Percentiles rank a stretch among this genome's conserved stretches.
Conservation (phyloP, 2,329 filamentous ascomycete genomes). For the Myriangium duriaei region DNA sequence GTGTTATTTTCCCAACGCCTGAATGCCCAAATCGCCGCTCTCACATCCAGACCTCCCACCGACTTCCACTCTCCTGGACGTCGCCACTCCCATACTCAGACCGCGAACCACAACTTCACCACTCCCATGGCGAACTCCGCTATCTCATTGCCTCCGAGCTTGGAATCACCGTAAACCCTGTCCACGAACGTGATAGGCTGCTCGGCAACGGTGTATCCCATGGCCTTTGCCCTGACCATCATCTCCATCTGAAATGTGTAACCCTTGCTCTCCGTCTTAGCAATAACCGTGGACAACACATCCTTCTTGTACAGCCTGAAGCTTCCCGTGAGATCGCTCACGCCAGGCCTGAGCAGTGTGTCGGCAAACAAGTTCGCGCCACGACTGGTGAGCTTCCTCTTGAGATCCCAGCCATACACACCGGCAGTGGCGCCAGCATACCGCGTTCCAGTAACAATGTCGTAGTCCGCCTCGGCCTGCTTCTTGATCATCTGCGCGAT, state of each 20-base stretch:
- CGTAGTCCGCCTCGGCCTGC: slow-evolving; percentile 68
- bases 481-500: slow-evolving; percentile 83
- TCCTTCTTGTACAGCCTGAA: slow-evolving; percentile 90
- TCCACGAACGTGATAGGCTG: slow-evolving; percentile 96
- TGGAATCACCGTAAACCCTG: slow-evolving; percentile 86
- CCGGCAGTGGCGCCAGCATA: slow-evolving; percentile 71
- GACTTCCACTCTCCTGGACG: too few relatives aligned
- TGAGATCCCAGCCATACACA: slow-evolving; percentile 93
- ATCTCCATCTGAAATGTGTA: slow-evolving; percentile 99
- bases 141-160: slow-evolving; percentile 90
- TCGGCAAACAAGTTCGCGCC: slow-evolving; percentile 94
- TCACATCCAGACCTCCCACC: too few relatives aligned
- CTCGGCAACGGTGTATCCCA: slow-evolving; percentile 89
- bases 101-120: slow-evolving; percentile 37
- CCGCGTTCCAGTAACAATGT: slow-evolving; percentile 92
- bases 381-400: slow-evolving; percentile 60
- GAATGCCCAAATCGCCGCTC: too few relatives aligned
- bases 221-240: slow-evolving; percentile 93
- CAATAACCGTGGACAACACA: slow-evolving; percentile 81
- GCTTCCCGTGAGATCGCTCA: slow-evolving; percentile 89
- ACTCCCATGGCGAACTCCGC: slow-evolving; percentile 77
- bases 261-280: slow-evolving; percentile 84
- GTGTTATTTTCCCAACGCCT: too few relatives aligned
- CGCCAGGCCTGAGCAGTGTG: slow-evolving; percentile 81
- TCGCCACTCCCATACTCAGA: slow-evolving; percentile 27